Evolutionary conservation across 441 rosid genomes (phyloP), one percentile per base, ranked within the genome.

Genomic region (Eutrema salsugineum): DNA sequence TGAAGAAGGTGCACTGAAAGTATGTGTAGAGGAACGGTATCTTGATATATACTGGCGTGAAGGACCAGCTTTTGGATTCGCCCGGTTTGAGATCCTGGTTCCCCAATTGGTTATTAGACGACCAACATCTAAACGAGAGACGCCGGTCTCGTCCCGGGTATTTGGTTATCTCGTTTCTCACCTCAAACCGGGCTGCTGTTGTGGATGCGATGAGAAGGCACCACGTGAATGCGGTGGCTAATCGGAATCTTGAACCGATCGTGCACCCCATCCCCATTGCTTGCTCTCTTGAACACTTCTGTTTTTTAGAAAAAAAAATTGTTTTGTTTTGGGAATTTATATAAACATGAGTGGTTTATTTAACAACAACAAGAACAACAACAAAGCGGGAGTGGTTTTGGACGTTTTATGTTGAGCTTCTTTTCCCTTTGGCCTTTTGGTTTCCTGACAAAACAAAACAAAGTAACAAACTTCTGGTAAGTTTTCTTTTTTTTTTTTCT

Each of bases 21-120:
- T 64, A 47, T 14, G 79, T 76, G 71, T 76, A 76, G 48, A 76
- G 4, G 58, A 63, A 76, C 0, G 79, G 79, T 70, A 76, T 57
- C 67, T 76, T 70, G 56, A 76, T 11, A 53, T 40, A 70, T 10
- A 76, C 11, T 12, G 79, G 68, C 48, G 19, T 63, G 76, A 76
- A 76, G 1, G 75, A 70, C 79, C 79, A 76, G 76, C 76, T 63
- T 63, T 64, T 76, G 56, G 76, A 48, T 22, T 76, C 16, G 2
- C 68, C 72, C 1, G 79, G 79, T 33, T 8, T 12, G 10, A 76
- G 55, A 5, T 2, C 0, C 14, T 76, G 71, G 40, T 9, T 47
- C 16, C 72, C 79, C 10, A 76, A 27, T 3, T 40, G 0, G 56
- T 76, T 10, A 35, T 28, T 75, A 30, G 36, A 0, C 11, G 79